These are phyloP conservation scores for Solanum lycopersicoides DNA, from an alignment of 257 asterid species.

Conservation along the genomic window DNA sequence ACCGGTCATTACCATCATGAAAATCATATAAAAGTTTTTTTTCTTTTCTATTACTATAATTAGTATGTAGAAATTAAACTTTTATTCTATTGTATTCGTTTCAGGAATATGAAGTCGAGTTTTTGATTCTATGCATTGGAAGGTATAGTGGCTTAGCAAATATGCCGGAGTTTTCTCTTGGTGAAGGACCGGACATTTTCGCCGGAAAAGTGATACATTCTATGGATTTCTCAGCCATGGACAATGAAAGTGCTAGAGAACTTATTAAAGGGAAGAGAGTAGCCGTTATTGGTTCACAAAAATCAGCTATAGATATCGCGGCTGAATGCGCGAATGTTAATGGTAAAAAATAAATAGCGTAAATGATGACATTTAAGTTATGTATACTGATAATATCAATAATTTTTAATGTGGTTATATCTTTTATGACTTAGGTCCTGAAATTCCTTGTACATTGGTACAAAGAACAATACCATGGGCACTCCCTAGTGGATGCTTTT, in stretches of 20 bases:
- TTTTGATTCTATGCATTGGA: conserved; percentile 51
- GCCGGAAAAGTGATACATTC: conserved; percentile 48
- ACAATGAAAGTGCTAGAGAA: conserved; percentile 33
- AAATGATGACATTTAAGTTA: neutral
- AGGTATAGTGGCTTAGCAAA: conserved; percentile 61
- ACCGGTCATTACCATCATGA: neutral
- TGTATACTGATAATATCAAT: neutral
- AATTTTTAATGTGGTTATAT: neutral
- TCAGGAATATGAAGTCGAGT: conserved; percentile 46
- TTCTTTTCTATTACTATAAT: too few relatives aligned
- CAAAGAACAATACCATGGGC: conserved; percentile 48
- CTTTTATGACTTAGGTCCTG: conserved; percentile 20
- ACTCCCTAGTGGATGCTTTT: conserved; percentile 17
- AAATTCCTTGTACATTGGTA: conserved; percentile 52
- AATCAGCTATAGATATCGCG: conserved; percentile 50
- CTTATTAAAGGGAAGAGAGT: conserved; percentile 41
- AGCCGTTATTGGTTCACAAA: conserved; percentile 39
- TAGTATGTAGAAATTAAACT: neutral
- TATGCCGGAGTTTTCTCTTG: conserved; percentile 34
- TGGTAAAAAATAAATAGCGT: conserved; percentile 12
- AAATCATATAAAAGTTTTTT: too few relatives aligned
- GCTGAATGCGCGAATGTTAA: conserved; percentile 32
- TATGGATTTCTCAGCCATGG: conserved; percentile 49
- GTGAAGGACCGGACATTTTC: conserved; percentile 44
- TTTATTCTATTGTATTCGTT: neutral